phyloP scores from a whole-genome alignment of 345 rosid species.

The Physaria fendleri region DNA sequence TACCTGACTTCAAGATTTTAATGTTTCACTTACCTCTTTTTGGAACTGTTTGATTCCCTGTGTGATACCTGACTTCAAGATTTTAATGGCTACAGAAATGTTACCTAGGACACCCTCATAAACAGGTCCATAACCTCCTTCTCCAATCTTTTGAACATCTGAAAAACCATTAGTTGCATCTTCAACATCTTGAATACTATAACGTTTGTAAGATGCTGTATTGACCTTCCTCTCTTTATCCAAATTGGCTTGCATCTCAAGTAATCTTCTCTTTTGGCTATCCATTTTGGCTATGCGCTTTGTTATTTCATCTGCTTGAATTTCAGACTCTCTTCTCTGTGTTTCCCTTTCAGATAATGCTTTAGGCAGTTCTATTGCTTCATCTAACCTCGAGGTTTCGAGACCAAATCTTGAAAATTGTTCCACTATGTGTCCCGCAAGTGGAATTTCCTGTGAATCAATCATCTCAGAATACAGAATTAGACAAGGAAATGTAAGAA shows the following conservation, averaged over 20 bases:
- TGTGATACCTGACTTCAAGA: slow-evolving; percentile 55
- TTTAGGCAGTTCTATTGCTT: slow-evolving; percentile 33
- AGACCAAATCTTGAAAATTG: neutral
- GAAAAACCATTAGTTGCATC: slow-evolving; percentile 54
- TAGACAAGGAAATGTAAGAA: slow-evolving; percentile 8
- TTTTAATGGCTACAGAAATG: slow-evolving; percentile 63
- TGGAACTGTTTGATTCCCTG: slow-evolving; percentile 70
- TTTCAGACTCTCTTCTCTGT: slow-evolving; percentile 35
- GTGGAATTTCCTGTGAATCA: slow-evolving; percentile 22
- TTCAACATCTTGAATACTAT: slow-evolving; percentile 58
- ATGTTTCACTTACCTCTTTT: slow-evolving; percentile 66
- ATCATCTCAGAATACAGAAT: neutral
- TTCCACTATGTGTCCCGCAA: neutral
- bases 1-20: slow-evolving; percentile 57
- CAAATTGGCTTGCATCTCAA: slow-evolving; percentile 37
- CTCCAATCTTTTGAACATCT: slow-evolving; percentile 54
- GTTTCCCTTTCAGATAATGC: slow-evolving; percentile 33
- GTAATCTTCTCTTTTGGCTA: slow-evolving; percentile 36
- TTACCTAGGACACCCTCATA: slow-evolving; percentile 46
- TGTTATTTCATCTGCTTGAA: slow-evolving; percentile 38
- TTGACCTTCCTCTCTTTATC: slow-evolving; percentile 30
- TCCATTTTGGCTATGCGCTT: slow-evolving; percentile 36
- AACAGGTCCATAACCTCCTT: slow-evolving; percentile 90
- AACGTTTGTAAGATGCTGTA: slow-evolving; percentile 35
- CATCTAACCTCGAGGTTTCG: slow-evolving; percentile 31